phyloP scores from a whole-genome alignment of 345 rosid genomes.

The Odontarrhena argentea region DNA sequence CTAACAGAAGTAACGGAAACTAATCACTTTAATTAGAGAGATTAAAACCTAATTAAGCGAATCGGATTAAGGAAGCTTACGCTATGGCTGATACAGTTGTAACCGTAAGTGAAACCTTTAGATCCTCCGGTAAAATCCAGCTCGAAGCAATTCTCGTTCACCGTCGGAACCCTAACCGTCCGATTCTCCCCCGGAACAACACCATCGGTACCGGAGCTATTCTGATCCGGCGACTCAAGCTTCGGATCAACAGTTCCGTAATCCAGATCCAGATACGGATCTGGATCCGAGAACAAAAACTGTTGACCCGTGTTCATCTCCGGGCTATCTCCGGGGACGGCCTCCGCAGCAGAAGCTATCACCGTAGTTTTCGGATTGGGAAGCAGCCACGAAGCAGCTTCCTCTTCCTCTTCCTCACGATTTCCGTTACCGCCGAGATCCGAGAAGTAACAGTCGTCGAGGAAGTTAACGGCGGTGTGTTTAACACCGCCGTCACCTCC shows the following conservation, averaged over 20 bases:
- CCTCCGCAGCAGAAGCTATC: neutral
- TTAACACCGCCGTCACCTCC: conserved; percentile 40
- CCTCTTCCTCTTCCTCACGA: conserved; percentile 77
- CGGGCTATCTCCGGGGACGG: conserved; percentile 44
- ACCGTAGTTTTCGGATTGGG: conserved; percentile 60
- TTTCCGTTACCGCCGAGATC: conserved; percentile 51
- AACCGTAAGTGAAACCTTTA: conserved; percentile 51
- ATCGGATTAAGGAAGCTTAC: conserved; percentile 46
- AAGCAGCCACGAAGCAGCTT: conserved; percentile 93
- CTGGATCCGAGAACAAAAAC: conserved; percentile 67
- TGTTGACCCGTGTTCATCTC: conserved; percentile 69
- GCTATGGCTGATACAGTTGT: conserved; percentile 62
- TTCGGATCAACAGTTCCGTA: conserved; percentile 63
- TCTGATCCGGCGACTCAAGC: conserved; percentile 67
- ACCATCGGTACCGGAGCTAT: conserved; percentile 79
- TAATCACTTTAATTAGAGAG: neutral
- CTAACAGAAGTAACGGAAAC: conserved; percentile 4
- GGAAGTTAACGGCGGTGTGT: conserved; percentile 52
- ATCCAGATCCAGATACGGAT: conserved; percentile 80
- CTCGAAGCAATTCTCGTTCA: conserved; percentile 59
- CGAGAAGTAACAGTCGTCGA: conserved; percentile 60
- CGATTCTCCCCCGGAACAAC: conserved; percentile 77
- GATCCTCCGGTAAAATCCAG: conserved; percentile 57
- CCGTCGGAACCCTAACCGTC: conserved; percentile 42
- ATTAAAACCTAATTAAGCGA: neutral